Percentiles rank a stretch among this genome's conserved stretches.
Conservation (phyloP, 2,329 filamentous ascomycete species). For the Hypoxylon sp. region DNA sequence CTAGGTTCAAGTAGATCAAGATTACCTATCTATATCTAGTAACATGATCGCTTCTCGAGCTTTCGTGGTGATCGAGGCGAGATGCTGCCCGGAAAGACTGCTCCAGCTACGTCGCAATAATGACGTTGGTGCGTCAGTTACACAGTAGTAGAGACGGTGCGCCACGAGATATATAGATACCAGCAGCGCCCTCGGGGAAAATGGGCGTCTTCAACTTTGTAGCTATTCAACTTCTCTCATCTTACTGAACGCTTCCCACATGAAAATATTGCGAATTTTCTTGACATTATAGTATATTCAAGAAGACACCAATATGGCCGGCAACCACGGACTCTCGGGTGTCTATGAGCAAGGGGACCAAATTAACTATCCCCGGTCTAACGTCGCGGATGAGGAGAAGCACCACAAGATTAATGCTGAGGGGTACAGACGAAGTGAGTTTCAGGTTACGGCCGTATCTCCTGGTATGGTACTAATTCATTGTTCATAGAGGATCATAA, state of each 20-base stretch:
- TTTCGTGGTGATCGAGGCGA: constrained; percentile 9
- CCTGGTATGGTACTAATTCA: neutral
- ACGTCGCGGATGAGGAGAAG: constrained; percentile 43
- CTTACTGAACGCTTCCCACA: neutral
- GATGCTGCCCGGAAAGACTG: constrained; percentile 7
- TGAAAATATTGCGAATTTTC: neutral
- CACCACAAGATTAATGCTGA: constrained; percentile 47
- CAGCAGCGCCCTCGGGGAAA: neutral
- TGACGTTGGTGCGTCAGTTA: constrained; percentile 23
- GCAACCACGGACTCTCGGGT: constrained; percentile 31
- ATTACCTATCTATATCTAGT: neutral
- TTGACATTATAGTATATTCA: neutral
- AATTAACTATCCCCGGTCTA: constrained; percentile 43
- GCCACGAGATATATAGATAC: constrained; percentile 7
- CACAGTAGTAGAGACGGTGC: constrained; percentile 11
- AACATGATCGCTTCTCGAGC: neutral
- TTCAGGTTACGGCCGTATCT: neutral
- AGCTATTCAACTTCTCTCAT: neutral
- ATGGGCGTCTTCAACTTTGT: neutral
- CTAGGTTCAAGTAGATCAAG: constrained; percentile 20
- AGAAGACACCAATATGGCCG: constrained; percentile 24
- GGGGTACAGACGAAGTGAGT: constrained; percentile 48
- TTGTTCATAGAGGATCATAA: constrained; percentile 44
- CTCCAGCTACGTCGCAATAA: constrained; percentile 31
- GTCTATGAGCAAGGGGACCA: constrained; percentile 46